These are phyloP conservation scores for Pseudogymnoascus sp. DNA, from an alignment of 2,329 filamentous ascomycete species.

Conservation along the genomic window DNA sequence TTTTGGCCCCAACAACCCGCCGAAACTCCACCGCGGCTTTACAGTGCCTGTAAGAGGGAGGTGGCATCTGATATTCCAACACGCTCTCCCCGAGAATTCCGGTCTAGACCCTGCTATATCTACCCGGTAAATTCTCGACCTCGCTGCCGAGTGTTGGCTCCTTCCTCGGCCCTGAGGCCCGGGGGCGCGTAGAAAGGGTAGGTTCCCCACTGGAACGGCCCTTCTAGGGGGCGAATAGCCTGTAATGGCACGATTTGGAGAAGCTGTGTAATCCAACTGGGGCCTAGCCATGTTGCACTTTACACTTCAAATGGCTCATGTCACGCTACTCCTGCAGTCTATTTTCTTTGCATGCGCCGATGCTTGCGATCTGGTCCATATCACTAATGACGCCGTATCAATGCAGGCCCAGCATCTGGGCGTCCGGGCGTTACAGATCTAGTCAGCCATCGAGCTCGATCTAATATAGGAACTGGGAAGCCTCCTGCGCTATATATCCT, in stretches of 20 bases:
- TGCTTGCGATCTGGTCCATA: background rate
- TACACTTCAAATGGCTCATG: background rate
- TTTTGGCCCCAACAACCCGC: background rate
- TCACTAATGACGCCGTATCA: background rate
- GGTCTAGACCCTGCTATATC: background rate
- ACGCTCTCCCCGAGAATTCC: background rate
- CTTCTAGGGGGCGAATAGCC: background rate
- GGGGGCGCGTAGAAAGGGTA: background rate
- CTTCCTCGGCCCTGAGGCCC: background rate
- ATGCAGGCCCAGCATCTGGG: background rate
- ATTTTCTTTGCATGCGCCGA: background rate
- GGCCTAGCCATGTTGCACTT: background rate
- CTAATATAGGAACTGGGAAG: no score
- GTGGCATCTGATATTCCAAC: background rate
- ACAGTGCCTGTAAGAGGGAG: background rate
- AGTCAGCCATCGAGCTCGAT: no score
- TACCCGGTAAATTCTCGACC: background rate
- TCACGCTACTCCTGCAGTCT: background rate
- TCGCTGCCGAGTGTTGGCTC: background rate
- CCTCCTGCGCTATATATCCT: no score
- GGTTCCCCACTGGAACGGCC: background rate
- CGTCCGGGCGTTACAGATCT: background rate
- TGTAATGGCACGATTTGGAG: background rate
- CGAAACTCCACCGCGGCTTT: background rate
- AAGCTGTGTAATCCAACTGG: background rate